Percentiles rank a stretch among this genome's conserved stretches.
Evolutionary conservation across 2,329 filamentous ascomycete genomes (phyloP).

Genomic region (Sarocladium kiliense): DNA sequence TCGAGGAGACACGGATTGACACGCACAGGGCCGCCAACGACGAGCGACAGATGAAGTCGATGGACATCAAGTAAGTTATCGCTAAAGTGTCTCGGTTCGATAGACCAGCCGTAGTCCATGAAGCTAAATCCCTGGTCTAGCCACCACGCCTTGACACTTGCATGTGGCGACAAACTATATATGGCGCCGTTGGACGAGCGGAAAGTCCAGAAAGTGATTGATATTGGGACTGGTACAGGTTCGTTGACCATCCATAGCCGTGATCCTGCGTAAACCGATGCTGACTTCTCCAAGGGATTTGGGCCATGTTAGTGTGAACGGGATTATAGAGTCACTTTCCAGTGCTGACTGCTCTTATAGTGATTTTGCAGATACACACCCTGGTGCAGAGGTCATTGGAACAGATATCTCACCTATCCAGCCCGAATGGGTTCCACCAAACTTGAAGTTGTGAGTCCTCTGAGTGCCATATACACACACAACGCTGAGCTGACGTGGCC

Average conservation of each 20-base stretch:
- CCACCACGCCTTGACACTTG: conserved; percentile 18
- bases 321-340: not conserved
- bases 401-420: conserved; percentile 55
- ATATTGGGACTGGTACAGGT: conserved; percentile 44
- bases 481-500: no score
- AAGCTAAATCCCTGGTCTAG: conserved; percentile 13
- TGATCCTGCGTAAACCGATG: no score
- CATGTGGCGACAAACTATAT: conserved; percentile 15
- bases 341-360: conserved; percentile 27
- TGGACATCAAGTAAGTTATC: conserved; percentile 23
- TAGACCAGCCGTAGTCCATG: no score
- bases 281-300: no score
- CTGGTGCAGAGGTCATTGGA: conserved; percentile 40
- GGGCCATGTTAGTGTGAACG: not conserved
- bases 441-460: conserved; percentile 34
- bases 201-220: conserved; percentile 24
- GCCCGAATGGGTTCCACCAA: conserved; percentile 36
- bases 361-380: conserved; percentile 39
- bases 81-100: no score
- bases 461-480: no score
- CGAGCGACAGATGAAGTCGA: conserved; percentile 22
- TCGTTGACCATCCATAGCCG: not conserved
- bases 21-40: conserved; percentile 22
- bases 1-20: not conserved
- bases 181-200: conserved; percentile 10